Conservation (phyloP, 441 rosid species). For the Aleurites moluccanus region DNA sequence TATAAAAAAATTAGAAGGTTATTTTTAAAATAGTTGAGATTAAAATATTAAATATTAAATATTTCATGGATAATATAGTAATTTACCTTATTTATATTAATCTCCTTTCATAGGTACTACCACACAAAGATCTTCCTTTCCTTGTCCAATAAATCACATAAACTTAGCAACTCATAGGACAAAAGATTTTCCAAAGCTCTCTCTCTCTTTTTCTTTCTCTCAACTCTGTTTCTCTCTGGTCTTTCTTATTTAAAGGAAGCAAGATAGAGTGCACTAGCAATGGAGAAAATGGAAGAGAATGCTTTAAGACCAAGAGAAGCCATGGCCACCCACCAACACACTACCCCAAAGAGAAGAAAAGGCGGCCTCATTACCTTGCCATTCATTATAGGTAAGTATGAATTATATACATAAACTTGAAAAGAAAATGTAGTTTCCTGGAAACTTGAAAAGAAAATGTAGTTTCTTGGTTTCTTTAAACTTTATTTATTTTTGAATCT, state of each 20-base stretch:
- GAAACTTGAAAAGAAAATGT: background rate
- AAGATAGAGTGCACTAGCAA: conserved; percentile 21
- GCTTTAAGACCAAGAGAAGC: conserved; percentile 34
- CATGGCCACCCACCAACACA: conserved; percentile 21
- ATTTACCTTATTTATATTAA: background rate
- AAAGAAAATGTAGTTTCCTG: background rate
- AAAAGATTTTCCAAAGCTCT: conserved; percentile 18
- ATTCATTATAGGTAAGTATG: conserved; percentile 66
- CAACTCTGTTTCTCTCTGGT: background rate
- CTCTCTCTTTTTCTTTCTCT: conserved; percentile 14
- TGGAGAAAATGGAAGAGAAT: conserved; percentile 44
- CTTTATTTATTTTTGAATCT: background rate
- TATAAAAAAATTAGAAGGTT: no score
- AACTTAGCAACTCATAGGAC: conserved; percentile 29
- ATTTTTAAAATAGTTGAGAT: no score
- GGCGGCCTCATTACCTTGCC: conserved; percentile 89
- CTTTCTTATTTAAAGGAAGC: conserved; percentile 18
- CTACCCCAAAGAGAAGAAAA: conserved; percentile 27
- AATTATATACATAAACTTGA: background rate
- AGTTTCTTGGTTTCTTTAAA: background rate
- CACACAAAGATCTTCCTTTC: conserved; percentile 14
- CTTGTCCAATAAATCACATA: conserved; percentile 12
- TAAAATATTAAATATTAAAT: no score
- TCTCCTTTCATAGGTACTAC: conserved; percentile 3
- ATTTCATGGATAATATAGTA: no score